Evolutionary conservation across 345 rosid genomes (phyloP).

Genomic region (Pistacia atlantica): DNA sequence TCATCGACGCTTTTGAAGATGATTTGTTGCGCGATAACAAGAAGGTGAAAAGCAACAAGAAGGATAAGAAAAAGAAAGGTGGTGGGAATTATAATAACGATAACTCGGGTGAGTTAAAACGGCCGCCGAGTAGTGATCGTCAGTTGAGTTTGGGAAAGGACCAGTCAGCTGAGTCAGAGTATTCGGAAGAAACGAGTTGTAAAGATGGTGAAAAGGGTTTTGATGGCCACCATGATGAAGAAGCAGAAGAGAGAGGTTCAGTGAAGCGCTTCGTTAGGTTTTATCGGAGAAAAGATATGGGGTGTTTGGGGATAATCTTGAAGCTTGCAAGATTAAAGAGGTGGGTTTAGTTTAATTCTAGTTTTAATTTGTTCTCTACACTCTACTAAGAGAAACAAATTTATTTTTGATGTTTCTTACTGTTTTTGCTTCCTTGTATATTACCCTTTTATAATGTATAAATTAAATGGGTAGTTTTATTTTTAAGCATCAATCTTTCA

Average conservation of each 20-base stretch:
- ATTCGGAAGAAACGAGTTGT: constrained; percentile 24
- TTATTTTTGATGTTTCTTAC: not conserved
- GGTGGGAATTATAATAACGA: not conserved
- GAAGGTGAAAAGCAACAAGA: constrained; percentile 32
- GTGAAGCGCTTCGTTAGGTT: constrained; percentile 54
- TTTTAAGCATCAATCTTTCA: constrained; percentile 2
- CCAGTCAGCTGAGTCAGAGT: constrained; percentile 13
- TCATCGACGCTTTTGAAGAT: constrained; percentile 77
- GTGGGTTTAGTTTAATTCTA: constrained; percentile 12
- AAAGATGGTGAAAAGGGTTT: constrained; percentile 23
- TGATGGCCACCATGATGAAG: constrained; percentile 11
- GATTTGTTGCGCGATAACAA: constrained; percentile 29
- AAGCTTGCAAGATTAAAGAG: not conserved
- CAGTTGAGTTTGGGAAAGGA: constrained; percentile 4
- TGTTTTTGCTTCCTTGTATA: constrained; percentile 7
- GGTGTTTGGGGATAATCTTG: constrained; percentile 50
- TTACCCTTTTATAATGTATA: constrained; percentile 12
- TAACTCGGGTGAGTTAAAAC: constrained; percentile 28
- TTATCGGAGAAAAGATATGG: constrained; percentile 77
- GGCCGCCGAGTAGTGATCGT: constrained; percentile 21
- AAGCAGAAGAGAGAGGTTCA: constrained; percentile 45
- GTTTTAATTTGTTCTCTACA: not conserved
- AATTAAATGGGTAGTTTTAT: constrained; percentile 12
- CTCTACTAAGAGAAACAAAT: not conserved
- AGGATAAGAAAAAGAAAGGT: constrained; percentile 47